Evolutionary conservation across 495 filamentous ascomycete species (phyloP).

Genomic region (Penicillium cinerascens): DNA sequence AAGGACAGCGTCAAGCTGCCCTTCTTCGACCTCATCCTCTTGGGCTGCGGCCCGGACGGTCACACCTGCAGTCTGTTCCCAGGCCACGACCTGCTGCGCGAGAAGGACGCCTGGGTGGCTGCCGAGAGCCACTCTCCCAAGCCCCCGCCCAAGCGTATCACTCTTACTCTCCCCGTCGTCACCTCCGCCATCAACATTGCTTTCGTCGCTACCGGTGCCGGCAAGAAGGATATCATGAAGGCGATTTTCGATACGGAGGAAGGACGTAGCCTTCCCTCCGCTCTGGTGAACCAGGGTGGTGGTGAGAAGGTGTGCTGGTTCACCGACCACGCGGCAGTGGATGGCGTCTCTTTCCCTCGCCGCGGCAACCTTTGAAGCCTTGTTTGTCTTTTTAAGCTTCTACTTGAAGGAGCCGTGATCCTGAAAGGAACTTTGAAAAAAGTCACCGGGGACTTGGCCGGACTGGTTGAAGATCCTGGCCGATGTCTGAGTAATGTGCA

Average conservation of each 20-base stretch:
- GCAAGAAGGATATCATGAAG: conserved; percentile 89
- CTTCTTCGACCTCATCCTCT: conserved; percentile 87
- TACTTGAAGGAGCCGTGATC: neutral
- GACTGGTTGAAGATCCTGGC: neutral
- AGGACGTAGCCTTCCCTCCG: conserved; percentile 72
- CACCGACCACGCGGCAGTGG: conserved; percentile 75
- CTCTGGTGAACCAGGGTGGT: conserved; percentile 77
- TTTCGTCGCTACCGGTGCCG: conserved; percentile 84
- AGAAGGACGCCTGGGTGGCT: conserved; percentile 88
- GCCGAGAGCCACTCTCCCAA: conserved; percentile 91
- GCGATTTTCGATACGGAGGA: conserved; percentile 81
- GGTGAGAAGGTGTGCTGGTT: conserved; percentile 94
- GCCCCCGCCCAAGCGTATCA: conserved; percentile 86
- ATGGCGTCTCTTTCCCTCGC: conserved; percentile 77
- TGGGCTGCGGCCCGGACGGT: conserved; percentile 92
- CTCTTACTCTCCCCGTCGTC: conserved; percentile 84
- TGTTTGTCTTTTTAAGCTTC: neutral
- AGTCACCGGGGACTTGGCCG: neutral
- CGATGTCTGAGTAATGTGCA: neutral
- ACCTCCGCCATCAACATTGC: conserved; percentile 78
- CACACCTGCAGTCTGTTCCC: conserved; percentile 98
- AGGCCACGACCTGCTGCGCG: conserved; percentile 78
- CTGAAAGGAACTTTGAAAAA: neutral
- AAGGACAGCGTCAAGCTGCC: conserved; percentile 87
- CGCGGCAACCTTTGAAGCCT: conserved; percentile 49